phyloP scores from a whole-genome alignment of 1,284 basidiomycete species.

The Phylloporus sp. region DNA sequence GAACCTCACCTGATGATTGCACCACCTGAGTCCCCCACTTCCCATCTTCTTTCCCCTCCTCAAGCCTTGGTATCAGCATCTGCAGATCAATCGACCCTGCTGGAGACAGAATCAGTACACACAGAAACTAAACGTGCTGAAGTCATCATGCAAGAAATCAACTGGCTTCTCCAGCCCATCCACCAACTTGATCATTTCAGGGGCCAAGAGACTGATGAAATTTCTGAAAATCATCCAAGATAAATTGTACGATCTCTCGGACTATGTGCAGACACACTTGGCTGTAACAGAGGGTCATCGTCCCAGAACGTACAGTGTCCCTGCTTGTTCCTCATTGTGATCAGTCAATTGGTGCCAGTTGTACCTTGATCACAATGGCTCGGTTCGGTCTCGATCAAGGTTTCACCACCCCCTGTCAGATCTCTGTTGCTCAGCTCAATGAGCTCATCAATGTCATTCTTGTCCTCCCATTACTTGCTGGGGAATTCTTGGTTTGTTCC shows the following conservation, averaged over 20 bases:
- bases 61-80: conserved; percentile 68
- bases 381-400: conserved; percentile 29
- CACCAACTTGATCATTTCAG: conserved; percentile 64
- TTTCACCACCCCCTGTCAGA: conserved; percentile 53
- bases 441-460: conserved; percentile 64
- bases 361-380: conserved; percentile 35
- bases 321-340: conserved; percentile 48
- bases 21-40: conserved; percentile 45
- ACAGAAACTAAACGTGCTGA: conserved; percentile 41
- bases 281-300: conserved; percentile 30
- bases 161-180: conserved; percentile 70
- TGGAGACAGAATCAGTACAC: conserved; percentile 56
- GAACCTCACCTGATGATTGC: conserved; percentile 41
- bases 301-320: conserved; percentile 22
- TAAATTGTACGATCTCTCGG: conserved; percentile 66
- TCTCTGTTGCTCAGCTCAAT: conserved; percentile 57
- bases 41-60: conserved; percentile 47
- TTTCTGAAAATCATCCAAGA: conserved; percentile 69
- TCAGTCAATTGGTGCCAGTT: conserved; percentile 48
- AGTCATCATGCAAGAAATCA: conserved; percentile 70
- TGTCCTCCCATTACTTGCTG: conserved; percentile 81
- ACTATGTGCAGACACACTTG: conserved; percentile 44
- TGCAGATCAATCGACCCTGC: conserved; percentile 62
- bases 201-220: conserved; percentile 65
- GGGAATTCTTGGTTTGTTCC: too few relatives aligned